Conservation (phyloP, 768 basidiomycete species). For the Sporobolomyces phaffii region DNA sequence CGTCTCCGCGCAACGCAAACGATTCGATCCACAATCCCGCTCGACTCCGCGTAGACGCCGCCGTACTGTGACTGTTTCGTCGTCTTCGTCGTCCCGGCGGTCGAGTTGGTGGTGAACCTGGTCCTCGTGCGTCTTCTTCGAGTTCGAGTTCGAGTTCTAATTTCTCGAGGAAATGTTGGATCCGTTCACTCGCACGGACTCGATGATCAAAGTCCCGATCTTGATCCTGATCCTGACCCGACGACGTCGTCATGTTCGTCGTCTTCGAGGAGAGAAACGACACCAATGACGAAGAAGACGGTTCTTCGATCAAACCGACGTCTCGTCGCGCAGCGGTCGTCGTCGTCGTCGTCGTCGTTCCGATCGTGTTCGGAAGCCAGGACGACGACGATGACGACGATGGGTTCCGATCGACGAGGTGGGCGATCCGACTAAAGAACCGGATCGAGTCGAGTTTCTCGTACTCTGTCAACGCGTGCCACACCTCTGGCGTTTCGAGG, state of each 20-base stretch:
- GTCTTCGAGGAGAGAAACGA: too few species aligned
- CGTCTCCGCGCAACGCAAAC: background rate
- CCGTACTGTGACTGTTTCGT: too few species aligned
- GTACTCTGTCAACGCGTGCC: background rate
- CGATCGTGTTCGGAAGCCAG: too few species aligned
- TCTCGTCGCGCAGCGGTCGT: too few species aligned
- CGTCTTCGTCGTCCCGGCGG: too few species aligned
- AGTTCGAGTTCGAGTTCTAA: background rate
- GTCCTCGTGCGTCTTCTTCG: background rate
- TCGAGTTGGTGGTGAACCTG: too few species aligned
- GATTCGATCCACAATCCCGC: conserved; percentile 9
- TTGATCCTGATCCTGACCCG: too few species aligned
- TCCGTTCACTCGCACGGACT: background rate
- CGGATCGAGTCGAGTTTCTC: conserved; percentile 7
- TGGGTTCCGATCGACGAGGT: background rate
- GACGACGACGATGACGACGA: background rate
- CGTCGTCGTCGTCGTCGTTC: background rate
- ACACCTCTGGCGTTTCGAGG: background rate
- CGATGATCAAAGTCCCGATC: too few species aligned
- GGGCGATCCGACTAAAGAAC: background rate
- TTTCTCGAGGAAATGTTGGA: background rate
- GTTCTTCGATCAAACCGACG: too few species aligned
- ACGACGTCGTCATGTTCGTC: too few species aligned
- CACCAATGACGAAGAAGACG: too few species aligned
- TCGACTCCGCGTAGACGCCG: too few species aligned